Evolutionary conservation across 2,329 filamentous ascomycete species (phyloP).

Genomic region (Claviceps fusiformis): DNA sequence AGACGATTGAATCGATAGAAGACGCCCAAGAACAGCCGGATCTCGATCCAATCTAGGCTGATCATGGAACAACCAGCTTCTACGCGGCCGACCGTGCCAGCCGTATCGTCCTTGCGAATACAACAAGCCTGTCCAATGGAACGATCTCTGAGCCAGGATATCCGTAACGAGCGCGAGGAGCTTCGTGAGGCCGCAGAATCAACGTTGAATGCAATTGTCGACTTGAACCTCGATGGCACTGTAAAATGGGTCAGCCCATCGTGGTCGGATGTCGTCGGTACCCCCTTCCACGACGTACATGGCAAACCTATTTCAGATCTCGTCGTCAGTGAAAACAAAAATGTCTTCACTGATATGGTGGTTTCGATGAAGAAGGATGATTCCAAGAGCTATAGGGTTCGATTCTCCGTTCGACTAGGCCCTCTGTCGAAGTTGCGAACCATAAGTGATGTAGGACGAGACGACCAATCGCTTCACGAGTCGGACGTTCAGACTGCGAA

Average conservation of each 20-base stretch:
- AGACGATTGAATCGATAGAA: background rate
- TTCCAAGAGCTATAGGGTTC: constrained; percentile 79
- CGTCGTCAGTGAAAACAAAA: constrained; percentile 63
- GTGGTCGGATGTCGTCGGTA: constrained; percentile 87
- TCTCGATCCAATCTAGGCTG: background rate
- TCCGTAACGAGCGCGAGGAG: constrained; percentile 85
- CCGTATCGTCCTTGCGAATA: constrained; percentile 37
- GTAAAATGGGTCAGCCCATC: constrained; percentile 95
- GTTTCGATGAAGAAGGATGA: constrained; percentile 88
- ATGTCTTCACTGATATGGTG: constrained; percentile 68
- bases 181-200: constrained; percentile 91
- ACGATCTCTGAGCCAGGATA: constrained; percentile 69
- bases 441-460: constrained; percentile 23
- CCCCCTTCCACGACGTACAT: constrained; percentile 55
- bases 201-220: constrained; percentile 90
- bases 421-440: constrained; percentile 51
- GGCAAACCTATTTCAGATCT: constrained; percentile 69
- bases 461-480: constrained; percentile 23
- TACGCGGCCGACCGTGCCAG: constrained; percentile 35
- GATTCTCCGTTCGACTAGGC: constrained; percentile 61
- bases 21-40: background rate
- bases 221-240: constrained; percentile 77
- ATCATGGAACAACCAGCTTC: constrained; percentile 27
- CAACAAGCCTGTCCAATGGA: constrained; percentile 41
- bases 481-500: constrained; percentile 41